Conservation (phyloP, 495 filamentous ascomycete species). For the Daldinia vernicosa region DNA sequence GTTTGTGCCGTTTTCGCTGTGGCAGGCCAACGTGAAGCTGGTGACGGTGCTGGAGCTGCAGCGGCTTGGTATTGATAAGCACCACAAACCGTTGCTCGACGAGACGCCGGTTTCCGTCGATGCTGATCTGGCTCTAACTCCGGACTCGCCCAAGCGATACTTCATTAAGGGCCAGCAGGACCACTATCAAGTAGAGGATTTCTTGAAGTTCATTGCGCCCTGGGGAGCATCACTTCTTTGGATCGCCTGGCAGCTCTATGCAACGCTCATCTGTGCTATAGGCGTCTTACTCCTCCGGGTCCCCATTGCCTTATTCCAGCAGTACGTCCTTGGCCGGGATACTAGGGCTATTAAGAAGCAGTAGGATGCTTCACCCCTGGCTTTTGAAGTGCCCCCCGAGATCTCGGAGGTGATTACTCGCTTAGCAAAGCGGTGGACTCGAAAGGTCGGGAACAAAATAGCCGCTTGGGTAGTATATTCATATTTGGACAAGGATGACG, state of each 20-base stretch:
- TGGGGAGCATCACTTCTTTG: conserved; percentile 60
- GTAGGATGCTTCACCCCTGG: conserved; percentile 24
- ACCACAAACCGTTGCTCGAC: conserved; percentile 4
- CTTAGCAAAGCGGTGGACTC: background rate
- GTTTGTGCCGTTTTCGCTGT: conserved; percentile 71
- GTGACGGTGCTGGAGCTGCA: conserved; percentile 76
- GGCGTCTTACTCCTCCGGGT: conserved; percentile 51
- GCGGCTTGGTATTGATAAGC: conserved; percentile 28
- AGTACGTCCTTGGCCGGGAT: conserved; percentile 17
- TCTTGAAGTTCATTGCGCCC: conserved; percentile 71
- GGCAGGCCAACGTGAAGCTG: conserved; percentile 70
- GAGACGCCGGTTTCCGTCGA: conserved; percentile 1
- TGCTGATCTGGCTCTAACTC: conserved; percentile 8
- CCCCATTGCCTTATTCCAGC: conserved; percentile 13
- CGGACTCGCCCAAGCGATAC: conserved; percentile 53
- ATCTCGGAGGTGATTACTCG: background rate
- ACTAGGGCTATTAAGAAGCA: conserved; percentile 24
- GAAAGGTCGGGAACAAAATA: background rate
- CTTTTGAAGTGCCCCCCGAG: background rate
- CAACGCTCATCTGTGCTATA: conserved; percentile 68
- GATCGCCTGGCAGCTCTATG: conserved; percentile 65
- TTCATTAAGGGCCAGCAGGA: conserved; percentile 81
- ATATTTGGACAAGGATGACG: no score
- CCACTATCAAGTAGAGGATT: conserved; percentile 81
- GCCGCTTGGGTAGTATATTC: background rate